Percentiles rank a stretch among this genome's conserved stretches.
Conservation (phyloP, 2,329 filamentous ascomycete species). For the Botryotinia globosa region DNA sequence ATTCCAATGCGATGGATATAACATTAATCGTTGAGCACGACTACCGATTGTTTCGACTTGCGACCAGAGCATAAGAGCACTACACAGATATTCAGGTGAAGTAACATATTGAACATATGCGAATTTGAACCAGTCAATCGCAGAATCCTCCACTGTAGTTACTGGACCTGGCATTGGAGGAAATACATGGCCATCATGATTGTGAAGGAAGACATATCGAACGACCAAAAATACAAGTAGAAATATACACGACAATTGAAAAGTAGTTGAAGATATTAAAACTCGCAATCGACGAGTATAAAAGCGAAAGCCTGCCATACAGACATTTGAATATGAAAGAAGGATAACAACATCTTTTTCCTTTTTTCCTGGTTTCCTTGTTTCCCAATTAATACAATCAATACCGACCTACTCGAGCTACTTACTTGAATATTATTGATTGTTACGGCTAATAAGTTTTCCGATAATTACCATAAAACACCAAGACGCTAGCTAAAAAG, state of each 20-base stretch:
- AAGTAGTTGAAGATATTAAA: conserved; percentile 22
- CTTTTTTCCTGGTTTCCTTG: background rate
- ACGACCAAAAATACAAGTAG: conserved; percentile 25
- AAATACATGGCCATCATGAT: conserved; percentile 26
- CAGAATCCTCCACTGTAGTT: conserved; percentile 25
- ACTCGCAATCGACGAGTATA: conserved; percentile 29
- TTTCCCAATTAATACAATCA: background rate
- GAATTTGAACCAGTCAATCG: conserved; percentile 32
- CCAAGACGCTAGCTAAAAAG: conserved; percentile 15
- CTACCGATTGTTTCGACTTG: conserved; percentile 35
- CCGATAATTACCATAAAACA: background rate
- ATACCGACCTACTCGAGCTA: background rate
- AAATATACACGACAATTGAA: conserved; percentile 25
- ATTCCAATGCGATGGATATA: conserved; percentile 35
- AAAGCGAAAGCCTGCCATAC: conserved; percentile 28
- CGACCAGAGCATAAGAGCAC: conserved; percentile 35
- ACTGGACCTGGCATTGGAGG: conserved; percentile 22
- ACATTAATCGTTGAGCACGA: conserved; percentile 33
- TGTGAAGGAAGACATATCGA: conserved; percentile 30
- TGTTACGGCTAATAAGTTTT: background rate
- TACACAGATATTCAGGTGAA: conserved; percentile 33
- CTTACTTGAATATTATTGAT: background rate
- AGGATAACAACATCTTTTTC: background rate
- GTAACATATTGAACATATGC: conserved; percentile 36
- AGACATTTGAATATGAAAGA: conserved; percentile 11